Conservation (phyloP, 192 early-diverging fungal species). For the Phlyctochytrium planicorne region DNA sequence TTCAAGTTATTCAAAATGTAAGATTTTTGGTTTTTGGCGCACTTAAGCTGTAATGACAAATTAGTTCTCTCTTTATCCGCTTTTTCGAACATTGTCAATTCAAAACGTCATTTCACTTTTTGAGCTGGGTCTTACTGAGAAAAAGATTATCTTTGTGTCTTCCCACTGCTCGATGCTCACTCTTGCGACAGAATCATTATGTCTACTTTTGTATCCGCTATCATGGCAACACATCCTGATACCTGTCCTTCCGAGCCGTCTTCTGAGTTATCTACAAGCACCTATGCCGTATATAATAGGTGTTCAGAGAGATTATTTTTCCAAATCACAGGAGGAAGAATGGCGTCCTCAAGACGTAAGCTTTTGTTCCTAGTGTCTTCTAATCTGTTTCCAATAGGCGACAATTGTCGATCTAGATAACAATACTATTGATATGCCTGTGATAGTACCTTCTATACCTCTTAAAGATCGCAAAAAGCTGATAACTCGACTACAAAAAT, state of each 20-base stretch:
- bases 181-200: conserved; percentile 62
- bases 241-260: conserved; percentile 64
- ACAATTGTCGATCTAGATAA: conserved; percentile 69
- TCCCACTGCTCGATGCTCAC: conserved; percentile 68
- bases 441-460: conserved; percentile 51
- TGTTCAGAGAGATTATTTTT: conserved; percentile 55
- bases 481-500: conserved; percentile 54
- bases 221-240: conserved; percentile 79
- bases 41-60: background rate
- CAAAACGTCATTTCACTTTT: conserved; percentile 65
- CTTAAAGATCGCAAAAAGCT: conserved; percentile 65
- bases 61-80: conserved; percentile 75
- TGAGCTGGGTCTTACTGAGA: conserved; percentile 70
- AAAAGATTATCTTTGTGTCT: conserved; percentile 72
- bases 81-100: conserved; percentile 67
- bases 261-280: conserved; percentile 66
- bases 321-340: conserved; percentile 45
- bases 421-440: conserved; percentile 51
- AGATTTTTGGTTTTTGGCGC: conserved; percentile 7
- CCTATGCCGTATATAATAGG: conserved; percentile 81
- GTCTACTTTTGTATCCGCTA: conserved; percentile 67
- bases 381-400: conserved; percentile 21
- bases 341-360: conserved; percentile 66
- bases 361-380: background rate
- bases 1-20: conserved; percentile 76